Evolutionary conservation across 2,329 filamentous ascomycete species (phyloP), one percentile per base, ranked within the genome.

Genomic region (Plectosphaerella plurivora): DNA sequence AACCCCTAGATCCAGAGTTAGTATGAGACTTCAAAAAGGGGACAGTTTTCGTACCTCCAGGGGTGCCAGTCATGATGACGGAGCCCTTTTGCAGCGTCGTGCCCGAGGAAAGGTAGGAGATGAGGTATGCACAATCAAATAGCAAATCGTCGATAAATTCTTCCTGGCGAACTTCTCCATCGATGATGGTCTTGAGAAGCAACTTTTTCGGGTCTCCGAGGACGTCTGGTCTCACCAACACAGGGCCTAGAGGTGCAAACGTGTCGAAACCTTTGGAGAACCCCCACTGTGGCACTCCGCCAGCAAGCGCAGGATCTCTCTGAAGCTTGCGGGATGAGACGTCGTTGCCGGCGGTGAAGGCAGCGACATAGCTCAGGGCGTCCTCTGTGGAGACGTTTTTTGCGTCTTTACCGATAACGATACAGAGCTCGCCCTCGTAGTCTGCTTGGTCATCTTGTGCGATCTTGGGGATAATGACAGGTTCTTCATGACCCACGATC

Each of bases 191-290:
- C 50, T 62, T 67, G 8, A 83, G 58, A 0, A 64, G 60, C 44
- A 83, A 63, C 15, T 62, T 58, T 2, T 60, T 62, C 1, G 77
- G 76, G 49, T 78, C 73, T 0, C 64, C 60, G 1, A 83, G 60
- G 0, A 79, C 51, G 1, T 63, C 62, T 0, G 66, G 63, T 1
- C 66, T 65, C 0, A 83, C 75, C 1, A 83, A 63, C 37, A 66
- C 67, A 0, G 79, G 79, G 0, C 79, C 80, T 0, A 83, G 52
- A 0, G 80, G 81, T 0, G 76, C 76, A 56, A 71, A 83, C 0
- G 72, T 78, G 56, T 84, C 79, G 51, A 83, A 83, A 0, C 78
- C 76, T 57, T 83, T 83, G 15, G 70, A 73, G 56, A 82, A 83
- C 0, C 74, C 72, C 75, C 77, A 83, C 59, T 84, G 81, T 0